phyloP scores from a whole-genome alignment of 345 rosid species.

The Eucalyptus erythrocorys region DNA sequence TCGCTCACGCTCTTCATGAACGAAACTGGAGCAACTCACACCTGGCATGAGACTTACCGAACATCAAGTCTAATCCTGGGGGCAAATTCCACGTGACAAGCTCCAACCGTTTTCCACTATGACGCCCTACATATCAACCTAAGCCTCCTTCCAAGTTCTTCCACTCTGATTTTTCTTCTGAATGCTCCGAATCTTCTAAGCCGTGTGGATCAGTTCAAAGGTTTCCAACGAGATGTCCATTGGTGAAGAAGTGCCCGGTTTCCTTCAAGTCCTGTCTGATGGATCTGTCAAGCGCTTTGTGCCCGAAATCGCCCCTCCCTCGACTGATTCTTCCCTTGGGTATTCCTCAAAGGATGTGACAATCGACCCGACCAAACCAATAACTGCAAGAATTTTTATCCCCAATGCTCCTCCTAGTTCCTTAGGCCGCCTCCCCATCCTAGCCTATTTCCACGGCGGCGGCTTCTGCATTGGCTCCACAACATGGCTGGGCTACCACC shows the following conservation, averaged over 20 bases:
- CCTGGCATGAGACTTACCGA: background rate
- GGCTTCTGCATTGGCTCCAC: conserved; percentile 57
- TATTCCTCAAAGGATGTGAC: conserved; percentile 34
- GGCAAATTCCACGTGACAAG: background rate
- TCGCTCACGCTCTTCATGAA: background rate
- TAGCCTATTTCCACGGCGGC: conserved; percentile 62
- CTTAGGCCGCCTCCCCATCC: conserved; percentile 8
- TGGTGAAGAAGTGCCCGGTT: conserved; percentile 37
- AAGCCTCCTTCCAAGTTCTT: background rate
- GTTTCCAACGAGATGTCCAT: conserved; percentile 15
- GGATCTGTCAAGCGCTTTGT: conserved; percentile 33
- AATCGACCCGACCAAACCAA: conserved; percentile 21
- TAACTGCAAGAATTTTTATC: conserved; percentile 40
- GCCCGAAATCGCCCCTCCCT: conserved; percentile 17
- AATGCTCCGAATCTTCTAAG: background rate
- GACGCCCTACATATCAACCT: background rate
- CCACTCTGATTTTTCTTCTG: background rate
- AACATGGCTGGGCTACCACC: conserved; percentile 54
- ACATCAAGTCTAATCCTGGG: background rate
- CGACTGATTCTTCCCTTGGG: conserved; percentile 8
- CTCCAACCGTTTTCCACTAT: background rate
- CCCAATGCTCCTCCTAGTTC: conserved; percentile 4
- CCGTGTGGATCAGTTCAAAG: background rate
- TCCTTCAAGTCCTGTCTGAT: conserved; percentile 43
- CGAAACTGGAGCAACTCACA: background rate